These are phyloP conservation scores for Eucalyptus cloeziana DNA, from an alignment of 345 rosid species.

Conservation along the genomic window DNA sequence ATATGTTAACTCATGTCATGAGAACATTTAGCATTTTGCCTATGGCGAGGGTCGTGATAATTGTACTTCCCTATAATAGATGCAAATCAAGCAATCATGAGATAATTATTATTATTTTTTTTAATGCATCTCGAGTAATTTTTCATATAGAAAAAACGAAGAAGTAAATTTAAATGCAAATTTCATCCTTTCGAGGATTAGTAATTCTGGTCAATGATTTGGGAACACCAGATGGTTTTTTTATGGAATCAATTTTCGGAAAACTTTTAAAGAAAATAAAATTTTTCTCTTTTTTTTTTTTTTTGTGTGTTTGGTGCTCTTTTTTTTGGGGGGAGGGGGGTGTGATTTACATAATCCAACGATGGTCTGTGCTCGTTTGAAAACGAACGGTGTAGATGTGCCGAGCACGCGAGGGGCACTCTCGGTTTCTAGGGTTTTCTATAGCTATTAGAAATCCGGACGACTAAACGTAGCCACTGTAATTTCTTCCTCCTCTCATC, in stretches of 20 bases:
- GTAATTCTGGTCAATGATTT: too few species aligned
- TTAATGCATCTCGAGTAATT: neutral
- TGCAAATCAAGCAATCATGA: neutral
- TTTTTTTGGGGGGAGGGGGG: rapidly evolving
- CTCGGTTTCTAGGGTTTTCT: neutral
- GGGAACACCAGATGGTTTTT: too few species aligned
- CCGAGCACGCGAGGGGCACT: neutral
- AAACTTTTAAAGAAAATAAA: too few species aligned
- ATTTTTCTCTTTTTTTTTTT: too few species aligned
- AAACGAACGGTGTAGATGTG: neutral
- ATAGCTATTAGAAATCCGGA: too few species aligned
- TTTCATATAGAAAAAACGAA: neutral
- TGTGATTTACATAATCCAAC: neutral
- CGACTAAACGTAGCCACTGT: rapidly evolving
- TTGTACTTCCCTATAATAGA: neutral
- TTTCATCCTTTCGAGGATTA: too few species aligned
- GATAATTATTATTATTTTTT: neutral
- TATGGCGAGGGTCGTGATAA: neutral
- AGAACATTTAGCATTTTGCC: neutral
- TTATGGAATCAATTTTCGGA: too few species aligned
- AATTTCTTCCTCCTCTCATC: too few species aligned
- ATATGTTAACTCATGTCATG: neutral
- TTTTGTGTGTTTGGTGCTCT: too few species aligned
- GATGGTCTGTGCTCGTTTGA: neutral
- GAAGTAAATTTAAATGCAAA: too few species aligned